Conservation (phyloP, 2,329 filamentous ascomycete genomes). For the Trichoderma arundinaceum region DNA sequence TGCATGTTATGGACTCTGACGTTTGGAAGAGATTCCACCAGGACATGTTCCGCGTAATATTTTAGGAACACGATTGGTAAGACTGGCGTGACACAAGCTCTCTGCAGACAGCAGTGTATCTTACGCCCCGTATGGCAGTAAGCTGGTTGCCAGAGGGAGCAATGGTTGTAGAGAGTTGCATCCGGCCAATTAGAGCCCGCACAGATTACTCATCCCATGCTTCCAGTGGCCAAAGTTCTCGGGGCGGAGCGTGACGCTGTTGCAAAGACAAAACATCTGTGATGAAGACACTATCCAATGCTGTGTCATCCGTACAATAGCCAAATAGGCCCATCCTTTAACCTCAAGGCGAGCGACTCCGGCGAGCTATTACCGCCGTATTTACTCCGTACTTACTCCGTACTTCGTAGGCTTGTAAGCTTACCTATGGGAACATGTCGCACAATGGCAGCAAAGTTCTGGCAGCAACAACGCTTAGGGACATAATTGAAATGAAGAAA, state of each 20-base stretch:
- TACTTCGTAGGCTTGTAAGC: background rate
- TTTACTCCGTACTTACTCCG: too few relatives aligned
- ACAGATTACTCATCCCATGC: conserved; percentile 1
- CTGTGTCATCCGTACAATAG: background rate
- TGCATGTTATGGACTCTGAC: background rate
- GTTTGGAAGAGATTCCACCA: background rate
- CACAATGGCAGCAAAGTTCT: background rate
- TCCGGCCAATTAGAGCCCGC: background rate
- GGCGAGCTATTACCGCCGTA: background rate
- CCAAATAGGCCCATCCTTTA: background rate
- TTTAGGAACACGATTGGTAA: conserved; percentile 13
- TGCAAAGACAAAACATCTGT: too few relatives aligned
- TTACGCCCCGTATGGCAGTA: background rate
- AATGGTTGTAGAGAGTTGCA: background rate
- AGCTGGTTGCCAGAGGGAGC: conserved; percentile 1
- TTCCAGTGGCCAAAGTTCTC: background rate
- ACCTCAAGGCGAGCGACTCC: background rate
- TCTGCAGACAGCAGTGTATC: background rate
- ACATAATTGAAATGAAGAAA: background rate
- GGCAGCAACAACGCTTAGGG: background rate
- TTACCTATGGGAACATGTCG: background rate
- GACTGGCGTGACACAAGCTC: conserved; percentile 8
- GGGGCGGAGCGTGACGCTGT: too few relatives aligned
- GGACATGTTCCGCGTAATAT: background rate
- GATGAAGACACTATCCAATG: background rate